These are phyloP conservation scores for Macrophomina pseudophaseolina DNA, from an alignment of 2,329 filamentous ascomycete genomes.

Conservation along the genomic window DNA sequence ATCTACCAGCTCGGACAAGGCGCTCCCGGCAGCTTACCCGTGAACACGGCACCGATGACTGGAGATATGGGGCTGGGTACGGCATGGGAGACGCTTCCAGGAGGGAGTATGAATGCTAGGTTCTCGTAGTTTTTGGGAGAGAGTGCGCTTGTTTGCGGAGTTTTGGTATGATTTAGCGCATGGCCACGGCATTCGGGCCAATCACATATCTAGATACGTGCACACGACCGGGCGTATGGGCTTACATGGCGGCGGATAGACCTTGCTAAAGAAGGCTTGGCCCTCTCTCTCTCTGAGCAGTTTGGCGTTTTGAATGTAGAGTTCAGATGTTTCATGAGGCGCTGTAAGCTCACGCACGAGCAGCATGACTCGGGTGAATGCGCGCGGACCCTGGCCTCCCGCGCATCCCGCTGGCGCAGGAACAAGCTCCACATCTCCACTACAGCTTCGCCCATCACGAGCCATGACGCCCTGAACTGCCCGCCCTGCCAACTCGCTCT, in stretches of 20 bases:
- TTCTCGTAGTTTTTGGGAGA: slow-evolving; percentile 20
- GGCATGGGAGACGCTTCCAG: slow-evolving; percentile 31
- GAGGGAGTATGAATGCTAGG: slow-evolving; percentile 30
- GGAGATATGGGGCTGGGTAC: slow-evolving; percentile 26
- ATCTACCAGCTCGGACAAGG: slow-evolving; percentile 18
- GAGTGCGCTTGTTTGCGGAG: not conserved
- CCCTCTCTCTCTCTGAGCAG: not conserved
- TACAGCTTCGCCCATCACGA: not conserved
- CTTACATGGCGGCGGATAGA: not conserved
- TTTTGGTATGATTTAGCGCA: not conserved
- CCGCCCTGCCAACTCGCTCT: not conserved
- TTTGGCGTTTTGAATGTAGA: not conserved
- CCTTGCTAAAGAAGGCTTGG: not conserved
- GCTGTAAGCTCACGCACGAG: not conserved
- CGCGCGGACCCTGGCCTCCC: slow-evolving; percentile 1
- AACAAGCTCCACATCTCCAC: slow-evolving; percentile 17
- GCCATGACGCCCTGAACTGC: slow-evolving; percentile 14
- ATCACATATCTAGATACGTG: not conserved
- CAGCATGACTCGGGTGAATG: slow-evolving; percentile 6
- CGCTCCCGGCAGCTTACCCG: slow-evolving; percentile 1
- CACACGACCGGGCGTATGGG: not conserved
- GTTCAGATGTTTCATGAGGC: not conserved
- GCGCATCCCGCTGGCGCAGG: slow-evolving; percentile 12
- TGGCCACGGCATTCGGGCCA: not conserved
- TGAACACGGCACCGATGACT: not conserved